These are phyloP conservation scores for Lyophyllum decastes DNA, from an alignment of 768 basidiomycete genomes.

Conservation along the genomic window DNA sequence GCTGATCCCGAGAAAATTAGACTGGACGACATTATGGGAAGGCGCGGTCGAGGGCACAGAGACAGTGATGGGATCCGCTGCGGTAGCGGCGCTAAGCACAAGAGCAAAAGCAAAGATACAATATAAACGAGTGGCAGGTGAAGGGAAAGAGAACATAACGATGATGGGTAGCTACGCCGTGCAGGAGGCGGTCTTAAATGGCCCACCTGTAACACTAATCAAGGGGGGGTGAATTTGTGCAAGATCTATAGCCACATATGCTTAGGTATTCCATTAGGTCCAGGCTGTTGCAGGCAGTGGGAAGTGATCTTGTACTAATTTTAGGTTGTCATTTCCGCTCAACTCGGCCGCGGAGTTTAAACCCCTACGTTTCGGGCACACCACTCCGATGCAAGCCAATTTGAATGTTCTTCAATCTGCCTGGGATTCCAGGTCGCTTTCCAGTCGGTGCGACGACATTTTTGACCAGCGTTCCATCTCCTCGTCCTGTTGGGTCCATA, in stretches of 20 bases:
- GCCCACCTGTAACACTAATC: not conserved
- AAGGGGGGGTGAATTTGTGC: not conserved
- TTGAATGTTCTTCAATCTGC: constrained; percentile 50
- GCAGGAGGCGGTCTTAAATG: not conserved
- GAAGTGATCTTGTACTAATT: not conserved
- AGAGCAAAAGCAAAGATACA: constrained; percentile 9
- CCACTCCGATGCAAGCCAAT: not conserved
- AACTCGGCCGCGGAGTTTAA: not conserved
- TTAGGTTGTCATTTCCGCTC: not conserved
- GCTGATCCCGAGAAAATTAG: constrained; percentile 66
- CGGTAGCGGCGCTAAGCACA: constrained; percentile 12
- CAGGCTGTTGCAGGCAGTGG: not conserved
- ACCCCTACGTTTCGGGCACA: not conserved
- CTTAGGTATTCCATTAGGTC: not conserved
- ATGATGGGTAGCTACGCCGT: not conserved
- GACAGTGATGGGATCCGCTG: constrained; percentile 29
- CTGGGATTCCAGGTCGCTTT: constrained; percentile 44
- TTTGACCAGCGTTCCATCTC: constrained; percentile 41
- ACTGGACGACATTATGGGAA: constrained; percentile 38
- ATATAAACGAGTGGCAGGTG: constrained; percentile 15
- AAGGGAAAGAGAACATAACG: constrained; percentile 6
- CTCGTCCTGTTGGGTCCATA: constrained; percentile 39
- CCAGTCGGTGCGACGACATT: constrained; percentile 65
- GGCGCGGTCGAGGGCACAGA: constrained; percentile 35
- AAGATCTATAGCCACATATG: not conserved